Conservation (phyloP, 2,329 filamentous ascomycete species). For the Davidsoniella neocaledoniae region DNA sequence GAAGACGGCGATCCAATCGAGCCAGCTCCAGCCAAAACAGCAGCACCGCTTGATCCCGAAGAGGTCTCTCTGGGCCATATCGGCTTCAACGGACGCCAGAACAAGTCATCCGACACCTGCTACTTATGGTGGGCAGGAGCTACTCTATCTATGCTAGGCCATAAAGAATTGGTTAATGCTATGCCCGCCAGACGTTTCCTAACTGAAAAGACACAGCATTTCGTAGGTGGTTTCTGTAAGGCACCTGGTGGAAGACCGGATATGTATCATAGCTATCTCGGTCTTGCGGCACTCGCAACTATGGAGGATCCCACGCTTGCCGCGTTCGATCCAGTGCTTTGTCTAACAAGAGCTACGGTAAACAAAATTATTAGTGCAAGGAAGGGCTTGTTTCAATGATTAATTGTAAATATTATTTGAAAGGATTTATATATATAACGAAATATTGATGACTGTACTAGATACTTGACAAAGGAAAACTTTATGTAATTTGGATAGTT, state of each 20-base stretch:
- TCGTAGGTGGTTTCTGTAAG: slow-evolving; percentile 72
- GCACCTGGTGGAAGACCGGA: slow-evolving; percentile 50
- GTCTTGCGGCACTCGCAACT: slow-evolving; percentile 61
- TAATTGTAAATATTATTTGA: no score
- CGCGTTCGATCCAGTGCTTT: slow-evolving; percentile 56
- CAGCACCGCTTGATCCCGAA: slow-evolving; percentile 2
- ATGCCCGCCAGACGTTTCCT: slow-evolving; percentile 52
- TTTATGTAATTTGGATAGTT: no score
- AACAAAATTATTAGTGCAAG: slow-evolving; percentile 32
- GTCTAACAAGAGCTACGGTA: slow-evolving; percentile 47
- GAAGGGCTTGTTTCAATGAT: slow-evolving; percentile 12
- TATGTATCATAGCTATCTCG: slow-evolving; percentile 80
- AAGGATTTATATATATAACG: no score
- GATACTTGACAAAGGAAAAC: no score
- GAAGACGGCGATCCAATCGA: slow-evolving; percentile 23
- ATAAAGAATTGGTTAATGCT: slow-evolving; percentile 39
- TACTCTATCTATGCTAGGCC: slow-evolving; percentile 44
- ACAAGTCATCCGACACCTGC: slow-evolving; percentile 88
- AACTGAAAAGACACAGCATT: slow-evolving; percentile 70
- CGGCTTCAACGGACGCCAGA: slow-evolving; percentile 78
- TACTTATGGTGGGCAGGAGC: slow-evolving; percentile 86
- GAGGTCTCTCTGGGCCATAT: slow-evolving; percentile 28
- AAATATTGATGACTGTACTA: no score
- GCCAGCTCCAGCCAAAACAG: slow-evolving; percentile 3
- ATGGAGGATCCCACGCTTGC: slow-evolving; percentile 55